Percentiles rank a stretch among this genome's conserved stretches.
Conservation (phyloP, 495 filamentous ascomycete genomes). For the Daldinia loculata region DNA sequence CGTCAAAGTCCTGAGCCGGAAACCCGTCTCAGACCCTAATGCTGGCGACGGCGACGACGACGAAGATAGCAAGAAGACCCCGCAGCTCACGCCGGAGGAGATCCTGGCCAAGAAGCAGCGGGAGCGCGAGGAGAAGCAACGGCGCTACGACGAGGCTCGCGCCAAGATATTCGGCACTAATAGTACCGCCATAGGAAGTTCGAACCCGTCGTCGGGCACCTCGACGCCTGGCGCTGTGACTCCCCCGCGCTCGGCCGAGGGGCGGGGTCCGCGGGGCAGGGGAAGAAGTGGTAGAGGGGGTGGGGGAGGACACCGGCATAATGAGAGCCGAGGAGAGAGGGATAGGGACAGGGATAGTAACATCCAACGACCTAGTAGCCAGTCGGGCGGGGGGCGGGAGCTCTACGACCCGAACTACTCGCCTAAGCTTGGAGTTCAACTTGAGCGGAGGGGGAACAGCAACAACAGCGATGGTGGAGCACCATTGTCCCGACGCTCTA, state of each 20-base stretch:
- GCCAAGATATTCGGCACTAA: slow-evolving; percentile 78
- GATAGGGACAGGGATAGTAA: slow-evolving; percentile 39
- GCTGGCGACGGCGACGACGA: slow-evolving; percentile 58
- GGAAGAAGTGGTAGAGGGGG: slow-evolving; percentile 35
- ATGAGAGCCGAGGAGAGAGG: slow-evolving; percentile 38
- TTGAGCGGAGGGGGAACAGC: slow-evolving; percentile 54
- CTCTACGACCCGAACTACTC: slow-evolving; percentile 80
- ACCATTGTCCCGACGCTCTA: slow-evolving; percentile 53
- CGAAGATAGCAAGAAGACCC: slow-evolving; percentile 67
- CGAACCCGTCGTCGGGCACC: slow-evolving; percentile 60
- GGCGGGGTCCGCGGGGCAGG: slow-evolving; percentile 34
- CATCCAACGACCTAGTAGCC: slow-evolving; percentile 33
- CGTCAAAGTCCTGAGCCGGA: slow-evolving; percentile 84
- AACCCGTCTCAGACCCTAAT: slow-evolving; percentile 65
- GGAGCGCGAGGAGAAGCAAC: slow-evolving; percentile 87
- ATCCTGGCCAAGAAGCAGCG: slow-evolving; percentile 73
- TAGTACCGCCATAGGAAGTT: slow-evolving; percentile 51
- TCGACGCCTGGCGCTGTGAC: slow-evolving; percentile 65
- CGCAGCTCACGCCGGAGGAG: slow-evolving; percentile 73
- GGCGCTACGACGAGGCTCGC: slow-evolving; percentile 83
- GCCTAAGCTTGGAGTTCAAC: slow-evolving; percentile 62
- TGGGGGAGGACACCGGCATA: slow-evolving; percentile 30
- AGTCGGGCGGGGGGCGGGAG: slow-evolving; percentile 45
- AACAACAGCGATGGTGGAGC: slow-evolving; percentile 54
- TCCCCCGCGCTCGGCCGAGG: slow-evolving; percentile 62